Base-by-base conservation (phyloP, 2,329 filamentous ascomycete species). In the Aspergillus japonicus region DNA sequence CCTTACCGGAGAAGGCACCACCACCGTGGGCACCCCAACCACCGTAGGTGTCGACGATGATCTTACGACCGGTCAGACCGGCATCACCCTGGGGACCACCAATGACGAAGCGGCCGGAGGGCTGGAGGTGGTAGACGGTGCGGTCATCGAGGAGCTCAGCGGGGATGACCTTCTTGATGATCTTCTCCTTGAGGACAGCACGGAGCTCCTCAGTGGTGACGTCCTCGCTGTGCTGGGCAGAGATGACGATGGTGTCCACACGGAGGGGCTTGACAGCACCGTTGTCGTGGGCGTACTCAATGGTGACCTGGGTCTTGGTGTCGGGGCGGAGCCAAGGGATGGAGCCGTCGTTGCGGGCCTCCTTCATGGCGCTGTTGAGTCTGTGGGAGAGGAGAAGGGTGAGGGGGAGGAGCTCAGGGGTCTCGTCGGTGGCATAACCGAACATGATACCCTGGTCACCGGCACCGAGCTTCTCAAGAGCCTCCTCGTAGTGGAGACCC, bases 391-490 rank as follows among this genome's bases (percentile, higher is more conserved):
- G 88, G 74, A 94, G 87, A 71, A 98, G 86, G 73, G 94, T 98
- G 74, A 99, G 85, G 69, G 95, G 95, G 78, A 98, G 91, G 71
- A 96, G 87, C 84, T 99, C 95, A 64, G 94, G 93, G 73, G 95
- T 98, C 87, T 99, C 95, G 75, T 99, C 95, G 74, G 95, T 96
- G 80, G 95, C 95, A 86, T 99, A 99, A 74, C 95, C 95, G 82
- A 99, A 99, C 95, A 99, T 99, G 86, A 99, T 97, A 85, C 95
- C 95, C 86, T 99, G 95, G 82, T 99, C 95, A 89, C 95, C 95
- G 65, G 95, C 95, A 81, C 95, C 95, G 68, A 99, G 89, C 83
- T 96, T 89, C 88, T 99, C 95, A 53, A 99, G 89, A 69, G 92
- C 92, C 85, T 97, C 87, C 69, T 99, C 95, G 80, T 96, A 96